A percentile compares a stretch with the other conserved stretches of the same genome.
Conservation (phyloP, 2,329 filamentous ascomycete genomes). For the Apiospora pterosperma region DNA sequence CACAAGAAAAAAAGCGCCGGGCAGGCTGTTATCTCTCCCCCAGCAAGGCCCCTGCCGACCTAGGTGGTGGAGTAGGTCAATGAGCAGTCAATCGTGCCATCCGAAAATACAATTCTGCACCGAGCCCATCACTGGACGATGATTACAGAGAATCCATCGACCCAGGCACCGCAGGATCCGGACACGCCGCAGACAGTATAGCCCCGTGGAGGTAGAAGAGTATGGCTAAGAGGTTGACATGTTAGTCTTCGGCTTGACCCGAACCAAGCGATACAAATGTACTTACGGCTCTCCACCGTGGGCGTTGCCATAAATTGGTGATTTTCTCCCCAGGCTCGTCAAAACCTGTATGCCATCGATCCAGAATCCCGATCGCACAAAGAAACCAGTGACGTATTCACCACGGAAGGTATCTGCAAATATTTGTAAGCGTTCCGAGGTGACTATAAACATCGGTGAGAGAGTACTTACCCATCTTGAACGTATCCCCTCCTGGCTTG, state of each 20-base stretch:
- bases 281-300: constrained; percentile 77
- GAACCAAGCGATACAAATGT: constrained; percentile 20
- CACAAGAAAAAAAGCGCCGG: neutral
- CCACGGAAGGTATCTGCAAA: constrained; percentile 71
- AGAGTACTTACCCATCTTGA: constrained; percentile 65
- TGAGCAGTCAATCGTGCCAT: neutral
- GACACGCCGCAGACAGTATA: constrained; percentile 86
- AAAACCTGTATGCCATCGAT: constrained; percentile 88
- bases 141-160: constrained; percentile 83
- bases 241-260: constrained; percentile 3
- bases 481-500: constrained; percentile 66
- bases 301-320: constrained; percentile 78
- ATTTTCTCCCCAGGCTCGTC: constrained; percentile 84
- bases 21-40: neutral
- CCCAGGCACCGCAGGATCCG: constrained; percentile 75
- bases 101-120: neutral
- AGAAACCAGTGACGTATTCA: constrained; percentile 85
- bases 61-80: neutral
- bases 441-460: neutral
- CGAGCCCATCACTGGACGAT: constrained; percentile 56
- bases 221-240: constrained; percentile 58
- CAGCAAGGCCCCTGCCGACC: neutral
- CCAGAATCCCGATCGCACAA: constrained; percentile 74
- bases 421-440: constrained; percentile 15
- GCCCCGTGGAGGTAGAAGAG: constrained; percentile 82